A percentile compares a stretch with the other conserved stretches of the same genome.
Conservation (phyloP, 306 rosid species). For the Malus orientalis region DNA sequence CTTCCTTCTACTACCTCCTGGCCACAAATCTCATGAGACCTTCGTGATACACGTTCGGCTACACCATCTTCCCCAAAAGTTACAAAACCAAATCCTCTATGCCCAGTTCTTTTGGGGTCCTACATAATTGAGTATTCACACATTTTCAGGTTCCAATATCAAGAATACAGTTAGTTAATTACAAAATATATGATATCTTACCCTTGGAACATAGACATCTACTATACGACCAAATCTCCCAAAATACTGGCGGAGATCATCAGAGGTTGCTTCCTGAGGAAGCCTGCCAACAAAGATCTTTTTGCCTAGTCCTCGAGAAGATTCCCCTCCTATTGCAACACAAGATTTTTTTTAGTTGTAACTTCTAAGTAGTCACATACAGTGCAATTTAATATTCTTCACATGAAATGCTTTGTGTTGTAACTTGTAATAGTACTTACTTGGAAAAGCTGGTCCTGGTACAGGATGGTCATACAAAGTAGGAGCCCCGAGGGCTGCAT, state of each 20-base stretch:
- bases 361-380: background rate
- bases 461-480: slow-evolving; percentile 75
- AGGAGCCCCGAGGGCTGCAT: slow-evolving; percentile 96
- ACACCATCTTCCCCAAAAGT: slow-evolving; percentile 93
- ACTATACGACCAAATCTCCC: slow-evolving; percentile 84
- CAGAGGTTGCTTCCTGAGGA: slow-evolving; percentile 79
- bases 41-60: slow-evolving; percentile 83
- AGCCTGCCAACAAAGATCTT: slow-evolving; percentile 87
- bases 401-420: background rate
- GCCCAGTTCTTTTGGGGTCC: slow-evolving; percentile 90
- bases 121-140: slow-evolving; percentile 15
- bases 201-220: slow-evolving; percentile 91
- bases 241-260: slow-evolving; percentile 89
- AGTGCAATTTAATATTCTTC: background rate
- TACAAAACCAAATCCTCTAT: slow-evolving; percentile 95
- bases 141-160: slow-evolving; percentile 4
- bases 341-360: background rate
- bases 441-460: slow-evolving; percentile 66
- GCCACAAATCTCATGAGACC: slow-evolving; percentile 90
- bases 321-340: slow-evolving; percentile 61
- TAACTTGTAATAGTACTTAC: slow-evolving; percentile 40
- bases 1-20: slow-evolving; percentile 52
- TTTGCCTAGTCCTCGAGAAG: slow-evolving; percentile 59
- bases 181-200: slow-evolving; percentile 22
- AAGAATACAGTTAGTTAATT: background rate